Evolutionary conservation across 352 stramenopile genomes (phyloP), one percentile per base, ranked within the genome.

Genomic region (Thalassiosira livingstoniorum): DNA sequence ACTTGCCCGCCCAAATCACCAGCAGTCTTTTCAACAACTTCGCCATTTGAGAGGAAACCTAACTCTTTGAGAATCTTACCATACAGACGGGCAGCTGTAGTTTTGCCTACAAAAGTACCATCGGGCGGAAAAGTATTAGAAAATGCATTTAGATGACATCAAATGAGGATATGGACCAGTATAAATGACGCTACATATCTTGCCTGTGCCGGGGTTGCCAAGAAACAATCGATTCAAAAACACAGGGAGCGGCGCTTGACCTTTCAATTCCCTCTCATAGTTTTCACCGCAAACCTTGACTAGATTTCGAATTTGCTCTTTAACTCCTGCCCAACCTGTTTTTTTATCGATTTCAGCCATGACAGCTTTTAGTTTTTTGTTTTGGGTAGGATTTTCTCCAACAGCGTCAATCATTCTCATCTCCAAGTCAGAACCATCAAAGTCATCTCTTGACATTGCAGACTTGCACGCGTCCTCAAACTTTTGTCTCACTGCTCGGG

Each of bases 101-200:
- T 98, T 82, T 98, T 98, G 11, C 95, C 95, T 39, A 91, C 96
- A 0, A n/a, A n/a, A n/a, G n/a, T n/a, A n/a, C n/a, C n/a, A n/a
- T n/a, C n/a, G n/a, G n/a, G n/a, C n/a, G n/a, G n/a, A n/a, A n/a
- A n/a, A n/a, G n/a, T n/a, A n/a, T n/a, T n/a, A n/a, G n/a, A n/a
- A n/a, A n/a, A n/a, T n/a, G n/a, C n/a, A n/a, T n/a, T n/a, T n/a
- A n/a, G n/a, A n/a, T n/a, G n/a, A n/a, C n/a, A n/a, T n/a, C n/a
- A n/a, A n/a, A n/a, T n/a, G n/a, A n/a, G n/a, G n/a, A n/a, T n/a
- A n/a, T n/a, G n/a, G n/a, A n/a, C n/a, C n/a, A n/a, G n/a, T n/a
- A n/a, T n/a, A n/a, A n/a, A n/a, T n/a, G n/a, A n/a, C n/a, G n/a
- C 88, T 96, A 70, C 95, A 60, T 35, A 29, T n/a, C 27, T 67